These are phyloP conservation scores for Yarrowia divulgata DNA, from an alignment of 805 yeast species.

Conservation along the genomic window DNA sequence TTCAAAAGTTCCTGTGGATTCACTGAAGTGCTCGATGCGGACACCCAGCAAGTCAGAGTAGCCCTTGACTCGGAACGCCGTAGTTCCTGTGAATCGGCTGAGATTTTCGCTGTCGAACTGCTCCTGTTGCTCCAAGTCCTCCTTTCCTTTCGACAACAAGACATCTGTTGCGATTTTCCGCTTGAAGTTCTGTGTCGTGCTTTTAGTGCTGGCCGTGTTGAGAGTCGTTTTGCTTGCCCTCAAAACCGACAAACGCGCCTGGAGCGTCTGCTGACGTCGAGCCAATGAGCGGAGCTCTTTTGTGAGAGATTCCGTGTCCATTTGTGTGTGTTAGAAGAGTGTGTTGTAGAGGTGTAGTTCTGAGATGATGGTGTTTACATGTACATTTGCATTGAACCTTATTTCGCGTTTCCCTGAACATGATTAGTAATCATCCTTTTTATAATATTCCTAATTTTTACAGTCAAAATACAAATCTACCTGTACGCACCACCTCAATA, in stretches of 20 bases:
- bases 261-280: slow-evolving; percentile 14
- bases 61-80: slow-evolving; percentile 25
- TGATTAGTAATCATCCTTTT: no score
- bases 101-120: slow-evolving; percentile 22
- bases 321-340: background rate
- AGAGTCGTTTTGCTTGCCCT: background rate
- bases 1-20: background rate
- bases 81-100: slow-evolving; percentile 24
- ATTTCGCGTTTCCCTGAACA: background rate
- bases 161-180: background rate
- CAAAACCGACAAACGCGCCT: background rate
- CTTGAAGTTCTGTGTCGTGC: background rate
- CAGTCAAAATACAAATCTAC: no score
- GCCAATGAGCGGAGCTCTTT: slow-evolving; percentile 12
- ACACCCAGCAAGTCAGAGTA: slow-evolving; percentile 9
- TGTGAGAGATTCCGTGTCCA: slow-evolving; percentile 6
- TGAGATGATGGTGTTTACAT: slow-evolving; percentile 8
- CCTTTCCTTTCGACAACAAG: slow-evolving; percentile 5
- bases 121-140: slow-evolving; percentile 11
- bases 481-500: no score
- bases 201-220: background rate
- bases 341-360: background rate
- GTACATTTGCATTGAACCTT: background rate
- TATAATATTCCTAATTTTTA: no score
- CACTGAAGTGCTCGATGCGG: slow-evolving; percentile 11